Evolutionary conservation across 73 alveolate species (phyloP).

Genomic region (Paramecium sonneborni): DNA sequence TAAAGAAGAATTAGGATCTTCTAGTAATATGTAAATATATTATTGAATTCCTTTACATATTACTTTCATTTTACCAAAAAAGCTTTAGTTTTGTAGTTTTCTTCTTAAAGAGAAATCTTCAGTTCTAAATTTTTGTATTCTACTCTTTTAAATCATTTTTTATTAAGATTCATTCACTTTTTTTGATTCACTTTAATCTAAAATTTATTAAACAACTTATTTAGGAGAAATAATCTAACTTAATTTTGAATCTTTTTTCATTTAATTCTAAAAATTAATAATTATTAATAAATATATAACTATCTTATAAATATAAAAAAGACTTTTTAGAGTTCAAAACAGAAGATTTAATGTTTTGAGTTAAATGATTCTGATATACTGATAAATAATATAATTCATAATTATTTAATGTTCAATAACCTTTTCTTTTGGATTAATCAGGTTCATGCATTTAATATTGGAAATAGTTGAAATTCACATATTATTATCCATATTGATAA

Average conservation of each 20-base stretch:
- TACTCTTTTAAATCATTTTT: neutral
- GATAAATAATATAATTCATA: neutral
- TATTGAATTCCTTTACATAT: neutral
- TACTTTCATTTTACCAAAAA: neutral
- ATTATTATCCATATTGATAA: neutral
- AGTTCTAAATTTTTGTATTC: conserved; percentile 18
- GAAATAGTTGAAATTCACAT: neutral
- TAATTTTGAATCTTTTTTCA: neutral
- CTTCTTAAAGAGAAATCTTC: conserved; percentile 37
- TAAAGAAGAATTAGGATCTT: conserved; percentile 20
- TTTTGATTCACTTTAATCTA: neutral
- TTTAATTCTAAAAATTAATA: neutral
- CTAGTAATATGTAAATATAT: neutral
- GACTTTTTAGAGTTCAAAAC: neutral
- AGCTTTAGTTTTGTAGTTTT: neutral
- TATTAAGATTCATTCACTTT: neutral
- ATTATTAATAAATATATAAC: neutral
- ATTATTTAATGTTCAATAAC: neutral
- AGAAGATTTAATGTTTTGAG: neutral
- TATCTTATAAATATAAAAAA: neutral
- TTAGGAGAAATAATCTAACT: neutral
- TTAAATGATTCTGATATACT: neutral
- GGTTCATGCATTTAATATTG: neutral
- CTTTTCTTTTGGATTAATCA: neutral
- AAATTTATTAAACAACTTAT: neutral